Percentiles rank a stretch among this genome's conserved stretches.
phyloP scores from a whole-genome alignment of 2,329 filamentous ascomycete genomes.

The Fusarium longipes region DNA sequence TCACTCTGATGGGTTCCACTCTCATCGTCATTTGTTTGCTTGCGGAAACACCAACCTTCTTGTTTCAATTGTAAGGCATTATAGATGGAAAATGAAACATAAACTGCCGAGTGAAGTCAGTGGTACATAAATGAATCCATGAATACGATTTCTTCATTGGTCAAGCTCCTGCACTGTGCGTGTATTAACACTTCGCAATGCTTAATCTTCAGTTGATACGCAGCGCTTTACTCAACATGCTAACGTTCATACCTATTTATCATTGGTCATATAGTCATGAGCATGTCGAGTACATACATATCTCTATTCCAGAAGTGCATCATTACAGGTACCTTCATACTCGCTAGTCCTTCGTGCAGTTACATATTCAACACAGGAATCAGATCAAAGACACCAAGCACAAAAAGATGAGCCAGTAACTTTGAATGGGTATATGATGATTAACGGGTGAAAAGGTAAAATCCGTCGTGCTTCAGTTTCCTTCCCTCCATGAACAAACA shows the following conservation, averaged over 20 bases:
- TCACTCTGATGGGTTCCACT: slow-evolving; percentile 1
- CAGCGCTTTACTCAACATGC: not conserved
- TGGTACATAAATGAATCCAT: too few relatives aligned
- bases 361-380: not conserved
- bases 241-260: not conserved
- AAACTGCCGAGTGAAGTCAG: not conserved
- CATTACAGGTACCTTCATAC: not conserved
- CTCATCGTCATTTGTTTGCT: slow-evolving; percentile 12
- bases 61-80: not conserved
- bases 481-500: not conserved
- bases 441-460: not conserved
- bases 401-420: not conserved
- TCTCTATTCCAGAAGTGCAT: not conserved
- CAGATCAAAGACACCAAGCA: not conserved
- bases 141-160: not conserved
- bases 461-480: not conserved
- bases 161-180: not conserved
- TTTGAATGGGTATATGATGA: slow-evolving; percentile 16
- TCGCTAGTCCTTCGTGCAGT: not conserved
- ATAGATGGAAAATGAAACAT: not conserved
- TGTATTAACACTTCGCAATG: not conserved
- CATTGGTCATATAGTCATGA: not conserved
- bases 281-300: not conserved
- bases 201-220: not conserved
- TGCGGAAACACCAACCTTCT: slow-evolving; percentile 5